phyloP scores from a whole-genome alignment of 805 yeast species.

The Wickerhamiella qilinensis region DNA sequence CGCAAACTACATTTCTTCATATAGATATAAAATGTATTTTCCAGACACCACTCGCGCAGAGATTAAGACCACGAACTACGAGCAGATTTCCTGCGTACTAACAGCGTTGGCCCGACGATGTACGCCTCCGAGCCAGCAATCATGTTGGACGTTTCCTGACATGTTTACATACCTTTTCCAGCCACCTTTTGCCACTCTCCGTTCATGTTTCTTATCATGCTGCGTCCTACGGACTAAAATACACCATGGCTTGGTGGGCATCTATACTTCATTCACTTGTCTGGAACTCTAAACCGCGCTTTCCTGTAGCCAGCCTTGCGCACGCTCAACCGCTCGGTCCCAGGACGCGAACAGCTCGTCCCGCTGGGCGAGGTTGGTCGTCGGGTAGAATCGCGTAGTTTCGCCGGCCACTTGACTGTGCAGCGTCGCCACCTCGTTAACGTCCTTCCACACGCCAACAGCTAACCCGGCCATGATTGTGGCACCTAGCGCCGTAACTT shows the following conservation, averaged over 20 bases:
- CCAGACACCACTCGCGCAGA: no score
- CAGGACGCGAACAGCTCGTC: constrained; percentile 53
- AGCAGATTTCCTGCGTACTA: no score
- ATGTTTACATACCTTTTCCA: no score
- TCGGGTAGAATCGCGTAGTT: constrained; percentile 14
- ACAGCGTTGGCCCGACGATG: no score
- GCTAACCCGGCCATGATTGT: constrained; percentile 89
- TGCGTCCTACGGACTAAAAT: neutral
- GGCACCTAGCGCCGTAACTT: constrained; percentile 91
- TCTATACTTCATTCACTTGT: neutral
- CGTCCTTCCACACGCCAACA: constrained; percentile 53
- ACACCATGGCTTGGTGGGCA: neutral
- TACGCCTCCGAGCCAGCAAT: no score
- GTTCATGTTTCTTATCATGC: constrained; percentile 12
- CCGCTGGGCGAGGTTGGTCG: constrained; percentile 43
- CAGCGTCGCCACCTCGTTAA: constrained; percentile 42
- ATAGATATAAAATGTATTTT: no score
- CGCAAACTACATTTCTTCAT: no score
- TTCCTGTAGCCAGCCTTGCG: constrained; percentile 56
- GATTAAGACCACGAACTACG: no score
- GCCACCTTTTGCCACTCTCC: no score
- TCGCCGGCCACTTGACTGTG: constrained; percentile 12
- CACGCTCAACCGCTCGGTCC: constrained; percentile 72
- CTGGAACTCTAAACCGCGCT: constrained; percentile 1
- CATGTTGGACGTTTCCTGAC: no score